These are phyloP conservation scores for Yamadazyma endophytica DNA, from an alignment of 805 yeast genomes.

Conservation along the genomic window DNA sequence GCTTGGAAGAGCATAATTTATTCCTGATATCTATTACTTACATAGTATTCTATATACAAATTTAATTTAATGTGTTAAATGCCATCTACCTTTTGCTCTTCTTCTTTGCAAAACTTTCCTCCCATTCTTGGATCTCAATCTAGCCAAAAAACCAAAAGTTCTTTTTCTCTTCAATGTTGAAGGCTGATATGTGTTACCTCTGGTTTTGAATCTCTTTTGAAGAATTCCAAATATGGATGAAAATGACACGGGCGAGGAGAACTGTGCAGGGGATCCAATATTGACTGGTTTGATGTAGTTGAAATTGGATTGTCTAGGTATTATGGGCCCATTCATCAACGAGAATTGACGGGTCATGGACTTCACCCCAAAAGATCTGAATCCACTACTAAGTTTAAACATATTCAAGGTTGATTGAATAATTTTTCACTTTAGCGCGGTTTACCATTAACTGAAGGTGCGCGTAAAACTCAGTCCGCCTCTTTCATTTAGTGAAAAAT, in stretches of 20 bases:
- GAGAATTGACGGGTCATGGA: constrained; percentile 1
- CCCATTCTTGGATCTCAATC: constrained; percentile 71
- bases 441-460: constrained; percentile 1
- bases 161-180: constrained; percentile 87
- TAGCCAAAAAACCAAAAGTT: constrained; percentile 82
- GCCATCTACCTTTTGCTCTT: constrained; percentile 91
- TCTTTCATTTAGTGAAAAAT: too few relatives aligned
- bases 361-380: background rate
- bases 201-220: constrained; percentile 71
- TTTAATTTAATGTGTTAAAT: constrained; percentile 59
- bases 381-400: background rate
- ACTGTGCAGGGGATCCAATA: background rate
- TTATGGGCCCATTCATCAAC: background rate
- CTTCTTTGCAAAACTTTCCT: constrained; percentile 75
- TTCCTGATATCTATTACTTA: background rate
- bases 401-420: background rate
- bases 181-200: constrained; percentile 96
- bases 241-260: constrained; percentile 2
- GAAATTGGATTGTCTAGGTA: background rate
- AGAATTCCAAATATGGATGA: constrained; percentile 27
- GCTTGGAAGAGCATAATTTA: constrained; percentile 36
- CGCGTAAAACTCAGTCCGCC: too few relatives aligned
- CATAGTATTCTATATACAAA: constrained; percentile 1
- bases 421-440: background rate
- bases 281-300: too few relatives aligned